Evolutionary conservation across 1,284 basidiomycete species (phyloP).

Genomic region (Rhodotorula sp.): DNA sequence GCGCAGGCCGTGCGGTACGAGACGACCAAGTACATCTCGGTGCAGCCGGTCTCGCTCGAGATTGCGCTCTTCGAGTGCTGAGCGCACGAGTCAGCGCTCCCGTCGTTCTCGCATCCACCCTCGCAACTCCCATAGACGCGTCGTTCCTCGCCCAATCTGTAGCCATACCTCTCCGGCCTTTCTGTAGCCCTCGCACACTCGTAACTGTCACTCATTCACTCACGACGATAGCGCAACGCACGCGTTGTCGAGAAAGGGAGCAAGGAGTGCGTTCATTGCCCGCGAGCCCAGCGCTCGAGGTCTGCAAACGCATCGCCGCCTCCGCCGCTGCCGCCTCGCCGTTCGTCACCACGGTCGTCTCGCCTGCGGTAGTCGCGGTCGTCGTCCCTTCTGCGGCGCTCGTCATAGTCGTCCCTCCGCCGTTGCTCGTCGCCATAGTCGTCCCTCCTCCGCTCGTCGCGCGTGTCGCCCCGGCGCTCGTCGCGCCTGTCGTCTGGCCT

Average conservation of each 20-base stretch:
- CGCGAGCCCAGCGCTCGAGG: constrained; percentile 27
- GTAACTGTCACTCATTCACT: too few relatives aligned
- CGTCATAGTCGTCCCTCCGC: not conserved
- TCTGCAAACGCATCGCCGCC: constrained; percentile 29
- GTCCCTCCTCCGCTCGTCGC: not conserved
- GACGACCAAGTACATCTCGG: constrained; percentile 24
- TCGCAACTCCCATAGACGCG: not conserved
- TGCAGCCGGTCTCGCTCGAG: constrained; percentile 25
- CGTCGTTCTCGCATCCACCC: not conserved
- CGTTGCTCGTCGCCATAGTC: not conserved
- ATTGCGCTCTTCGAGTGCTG: constrained; percentile 30
- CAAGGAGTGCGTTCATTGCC: not conserved
- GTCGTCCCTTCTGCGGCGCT: not conserved
- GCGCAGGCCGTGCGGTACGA: constrained; percentile 19
- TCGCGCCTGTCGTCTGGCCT: not conserved
- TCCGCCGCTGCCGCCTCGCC: not conserved
- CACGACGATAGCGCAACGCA: too few relatives aligned
- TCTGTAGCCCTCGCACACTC: too few relatives aligned
- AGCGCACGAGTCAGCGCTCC: not conserved
- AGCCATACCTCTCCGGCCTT: too few relatives aligned
- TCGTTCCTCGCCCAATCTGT: too few relatives aligned
- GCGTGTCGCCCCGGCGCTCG: not conserved
- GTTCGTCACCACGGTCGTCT: constrained; percentile 17
- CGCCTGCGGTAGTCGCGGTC: not conserved
- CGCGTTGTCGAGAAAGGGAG: too few relatives aligned